Evolutionary conservation across 768 basidiomycete genomes (phyloP), one percentile per base, ranked within the genome.

Genomic region (Termitomyces sp.): DNA sequence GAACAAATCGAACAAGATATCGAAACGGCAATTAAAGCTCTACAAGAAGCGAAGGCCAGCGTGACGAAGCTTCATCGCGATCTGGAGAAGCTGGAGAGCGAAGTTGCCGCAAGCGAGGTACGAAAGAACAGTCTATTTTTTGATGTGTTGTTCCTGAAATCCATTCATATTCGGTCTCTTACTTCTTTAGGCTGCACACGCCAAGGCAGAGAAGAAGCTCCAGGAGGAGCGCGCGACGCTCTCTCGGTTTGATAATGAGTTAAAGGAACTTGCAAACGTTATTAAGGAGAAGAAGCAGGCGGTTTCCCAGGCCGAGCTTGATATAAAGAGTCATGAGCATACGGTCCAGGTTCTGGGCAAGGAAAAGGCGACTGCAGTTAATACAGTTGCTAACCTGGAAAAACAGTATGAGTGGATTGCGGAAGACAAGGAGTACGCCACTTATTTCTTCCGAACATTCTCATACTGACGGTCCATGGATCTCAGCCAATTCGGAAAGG

Each of bases 141-240:
- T 42, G 22, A 20, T 45, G 6, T n/a, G 4, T n/a, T 37, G 8
- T 31, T 39, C 20, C 15, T 24, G 41, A 47, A 46, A 6, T 22
- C 9, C n/a, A 30, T 27, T 34, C 1, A 52, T 20, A 20, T 20
- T 27, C 16, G n/a, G 22, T 11, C 42, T 11, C 18, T 39, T 33
- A 39, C 20, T 22, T n/a, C 13, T 51, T 51, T 63, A 92, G 86
- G 76, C 75, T 47, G 72, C 78, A 15, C 82, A 88, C 63, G 76
- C 82, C 33, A 79, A 82, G 60, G 90, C 89, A 1, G 87, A 93
- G 61, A 75, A 74, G 3, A 86, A 84, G 63, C 81, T 98, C 13
- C 79, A 86, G 59, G 88, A 93, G 63, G 97, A 98, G 71, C 87
- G 88, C 22, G 93, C 93, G 6, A 89, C 91, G 7, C 80, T 98